Evolutionary conservation across 140 eudicot genomes (phyloP).

Genomic region (Bidens hawaiensis): DNA sequence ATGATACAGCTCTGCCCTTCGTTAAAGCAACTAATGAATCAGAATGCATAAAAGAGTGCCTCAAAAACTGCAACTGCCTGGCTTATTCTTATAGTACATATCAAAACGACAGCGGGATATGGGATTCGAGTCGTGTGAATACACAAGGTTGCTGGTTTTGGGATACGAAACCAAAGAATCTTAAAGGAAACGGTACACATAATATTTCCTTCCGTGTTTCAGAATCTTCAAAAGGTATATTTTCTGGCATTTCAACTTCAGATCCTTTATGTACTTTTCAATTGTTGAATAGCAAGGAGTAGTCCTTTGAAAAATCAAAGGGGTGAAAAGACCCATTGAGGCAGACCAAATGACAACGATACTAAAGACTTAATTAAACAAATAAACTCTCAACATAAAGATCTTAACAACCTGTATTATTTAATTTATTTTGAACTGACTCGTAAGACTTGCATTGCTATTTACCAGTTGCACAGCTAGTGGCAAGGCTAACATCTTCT

Average conservation of each 20-base stretch:
- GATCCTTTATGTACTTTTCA: too few relatives aligned
- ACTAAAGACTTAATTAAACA: too few relatives aligned
- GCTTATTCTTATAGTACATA: conserved; percentile 21
- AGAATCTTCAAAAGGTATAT: background rate
- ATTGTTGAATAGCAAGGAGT: too few relatives aligned
- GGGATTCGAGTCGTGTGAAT: background rate
- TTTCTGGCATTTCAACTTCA: background rate
- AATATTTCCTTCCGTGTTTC: conserved; percentile 1
- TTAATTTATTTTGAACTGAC: too few relatives aligned
- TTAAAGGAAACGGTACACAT: background rate
- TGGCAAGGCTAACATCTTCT: too few relatives aligned
- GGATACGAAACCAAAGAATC: background rate
- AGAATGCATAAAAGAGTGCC: conserved; percentile 11
- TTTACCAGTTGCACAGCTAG: too few relatives aligned
- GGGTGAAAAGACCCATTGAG: too few relatives aligned
- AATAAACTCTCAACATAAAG: too few relatives aligned
- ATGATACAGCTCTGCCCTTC: background rate
- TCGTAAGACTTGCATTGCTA: too few relatives aligned
- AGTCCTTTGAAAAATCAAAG: too few relatives aligned
- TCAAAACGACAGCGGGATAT: background rate
- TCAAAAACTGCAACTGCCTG: conserved; percentile 13
- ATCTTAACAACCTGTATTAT: too few relatives aligned
- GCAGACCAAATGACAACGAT: too few relatives aligned
- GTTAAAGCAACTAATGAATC: background rate
- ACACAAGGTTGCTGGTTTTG: background rate